phyloP scores from a whole-genome alignment of 2,329 filamentous ascomycete genomes.

The Fusarium incarnatum region DNA sequence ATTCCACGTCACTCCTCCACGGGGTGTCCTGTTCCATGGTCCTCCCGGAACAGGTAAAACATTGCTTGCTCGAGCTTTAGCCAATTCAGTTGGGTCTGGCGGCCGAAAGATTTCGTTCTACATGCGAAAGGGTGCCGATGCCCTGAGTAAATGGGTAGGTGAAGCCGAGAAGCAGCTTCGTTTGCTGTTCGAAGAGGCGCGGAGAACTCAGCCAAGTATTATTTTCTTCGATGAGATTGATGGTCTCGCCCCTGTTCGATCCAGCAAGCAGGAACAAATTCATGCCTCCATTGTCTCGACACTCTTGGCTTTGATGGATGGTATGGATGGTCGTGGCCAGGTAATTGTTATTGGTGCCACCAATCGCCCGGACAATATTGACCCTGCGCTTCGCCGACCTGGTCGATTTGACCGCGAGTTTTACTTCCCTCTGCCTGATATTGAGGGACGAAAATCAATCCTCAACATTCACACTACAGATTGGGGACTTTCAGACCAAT shows the following conservation, averaged over 20 bases:
- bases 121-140: constrained; percentile 98
- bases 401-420: constrained; percentile 98
- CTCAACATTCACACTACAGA: constrained; percentile 95
- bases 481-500: constrained; percentile 83
- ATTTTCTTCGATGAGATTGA: constrained; percentile 99
- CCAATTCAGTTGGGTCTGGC: constrained; percentile 88
- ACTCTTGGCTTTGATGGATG: constrained; percentile 93
- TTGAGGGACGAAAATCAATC: constrained; percentile 83
- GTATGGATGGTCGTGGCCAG: constrained; percentile 97
- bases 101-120: constrained; percentile 98
- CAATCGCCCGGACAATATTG: constrained; percentile 95
- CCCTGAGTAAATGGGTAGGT: constrained; percentile 98
- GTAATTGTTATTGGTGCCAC: constrained; percentile 99
- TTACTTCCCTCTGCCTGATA: constrained; percentile 92
- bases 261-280: constrained; percentile 98
- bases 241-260: constrained; percentile 92
- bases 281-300: constrained; percentile 98
- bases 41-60: constrained; percentile 98
- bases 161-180: constrained; percentile 96
- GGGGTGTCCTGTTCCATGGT: constrained; percentile 95
- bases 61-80: constrained; percentile 90
- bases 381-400: constrained; percentile 92
- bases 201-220: constrained; percentile 96
- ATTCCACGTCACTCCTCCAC: constrained; percentile 92
- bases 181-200: constrained; percentile 92